A percentile compares a stretch with the other conserved stretches of the same genome.
These are phyloP conservation scores for Cutaneotrichosporon curvatum DNA, from an alignment of 1,284 basidiomycete genomes.

Conservation along the genomic window DNA sequence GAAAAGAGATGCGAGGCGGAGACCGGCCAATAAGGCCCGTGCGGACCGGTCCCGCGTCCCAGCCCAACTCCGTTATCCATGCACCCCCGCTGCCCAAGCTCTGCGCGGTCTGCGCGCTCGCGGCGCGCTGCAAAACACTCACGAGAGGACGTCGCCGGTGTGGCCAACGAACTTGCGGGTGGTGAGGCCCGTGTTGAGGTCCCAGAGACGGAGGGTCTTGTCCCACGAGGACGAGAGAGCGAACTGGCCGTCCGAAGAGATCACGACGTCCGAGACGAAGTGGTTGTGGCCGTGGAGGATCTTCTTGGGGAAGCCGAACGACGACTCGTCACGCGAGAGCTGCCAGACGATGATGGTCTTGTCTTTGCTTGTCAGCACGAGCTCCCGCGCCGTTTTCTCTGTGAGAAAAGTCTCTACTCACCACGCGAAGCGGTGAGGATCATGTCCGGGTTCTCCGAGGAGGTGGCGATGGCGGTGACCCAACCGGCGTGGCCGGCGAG, in stretches of 20 bases:
- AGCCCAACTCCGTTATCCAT: too few species aligned
- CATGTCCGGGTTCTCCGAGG: constrained; percentile 93
- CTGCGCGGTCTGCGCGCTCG: too few species aligned
- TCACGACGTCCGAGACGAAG: constrained; percentile 99
- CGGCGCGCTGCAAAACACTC: too few species aligned
- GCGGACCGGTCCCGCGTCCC: too few species aligned
- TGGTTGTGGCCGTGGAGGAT: constrained; percentile 99
- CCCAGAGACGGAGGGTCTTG: constrained; percentile 99
- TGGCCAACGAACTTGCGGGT: constrained; percentile 98
- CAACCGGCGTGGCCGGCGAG: constrained; percentile 93
- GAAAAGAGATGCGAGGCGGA: too few species aligned
- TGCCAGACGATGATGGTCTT: constrained; percentile 99
- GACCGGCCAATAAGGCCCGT: too few species aligned
- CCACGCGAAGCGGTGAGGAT: constrained; percentile 94
- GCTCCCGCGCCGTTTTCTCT: neutral
- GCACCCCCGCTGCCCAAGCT: too few species aligned
- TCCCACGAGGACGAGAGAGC: constrained; percentile 99
- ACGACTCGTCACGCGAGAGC: constrained; percentile 85
- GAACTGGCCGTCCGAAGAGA: constrained; percentile 98
- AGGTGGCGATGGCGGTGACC: constrained; percentile 94
- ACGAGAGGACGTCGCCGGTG: constrained; percentile 91
- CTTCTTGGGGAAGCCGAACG: constrained; percentile 89
- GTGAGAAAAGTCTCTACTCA: constrained; percentile 47
- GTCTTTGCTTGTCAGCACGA: constrained; percentile 56
- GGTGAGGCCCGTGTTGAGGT: constrained; percentile 88